Evolutionary conservation across 257 asterid genomes (phyloP), one percentile per base, ranked within the genome.

Genomic region (Przewalskia tangutica): DNA sequence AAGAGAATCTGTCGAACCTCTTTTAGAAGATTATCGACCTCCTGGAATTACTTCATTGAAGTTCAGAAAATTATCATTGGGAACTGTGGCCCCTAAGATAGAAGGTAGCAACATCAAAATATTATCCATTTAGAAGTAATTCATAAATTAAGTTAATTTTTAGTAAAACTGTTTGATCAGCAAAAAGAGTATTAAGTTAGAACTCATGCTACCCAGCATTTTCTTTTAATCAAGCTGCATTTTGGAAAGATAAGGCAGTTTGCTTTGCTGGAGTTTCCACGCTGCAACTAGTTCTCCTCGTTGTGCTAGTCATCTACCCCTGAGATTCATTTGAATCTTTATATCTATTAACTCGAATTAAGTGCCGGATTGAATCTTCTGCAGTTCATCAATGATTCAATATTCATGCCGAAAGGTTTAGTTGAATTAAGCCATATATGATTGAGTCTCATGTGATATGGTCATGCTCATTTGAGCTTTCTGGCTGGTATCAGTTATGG

Each of bases 11-110:
- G 99, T 96, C 80, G 99, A 96, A 88, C 99, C 99, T 38, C 87
- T 96, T 76, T 87, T 96, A 91, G 99, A 96, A 91, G 97, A 92
- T 76, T 96, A 96, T 86, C 96, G 97, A 51, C 97, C 98, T 60
- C 80, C 97, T 14, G 99, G 98, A 79, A 95, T 95, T 77, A 88
- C 94, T 18, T 91, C 97, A 40, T 86, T 95, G 90, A 94, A 94
- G 85, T 95, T 95, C 91, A 91, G 92, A 89, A 95, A 94, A 89
- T 85, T 95, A 76, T 90, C 99, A 77, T 95, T 95, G 77, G 99
- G 99, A 85, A 94, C 96, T 53, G 99, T 95, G 90, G 97, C 99
- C 82, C 99, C 99, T 42, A 95, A 95, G 86, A 94, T 95, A 86
- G 99, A 95, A 92, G 99, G 99, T 95, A 86, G 78, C 79, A 23